Evolutionary conservation across 2,329 filamentous ascomycete species (phyloP).

Genomic region (Plectosphaerella plurivora): DNA sequence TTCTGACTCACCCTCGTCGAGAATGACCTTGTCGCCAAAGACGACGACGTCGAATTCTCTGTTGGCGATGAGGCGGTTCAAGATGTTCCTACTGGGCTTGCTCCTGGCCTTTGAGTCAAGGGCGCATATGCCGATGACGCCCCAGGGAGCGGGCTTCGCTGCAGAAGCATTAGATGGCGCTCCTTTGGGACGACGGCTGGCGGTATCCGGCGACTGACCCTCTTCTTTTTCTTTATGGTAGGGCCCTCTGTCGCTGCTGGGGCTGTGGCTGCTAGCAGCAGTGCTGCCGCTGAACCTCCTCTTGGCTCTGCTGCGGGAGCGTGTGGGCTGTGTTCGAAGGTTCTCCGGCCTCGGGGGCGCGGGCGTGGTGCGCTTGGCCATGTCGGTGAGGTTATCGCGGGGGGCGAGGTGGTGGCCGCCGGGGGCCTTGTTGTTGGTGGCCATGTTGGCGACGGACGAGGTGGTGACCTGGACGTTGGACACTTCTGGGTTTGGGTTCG

Average conservation of each 20-base stretch:
- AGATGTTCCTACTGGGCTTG: conserved; percentile 93
- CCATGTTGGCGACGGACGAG: conserved; percentile 34
- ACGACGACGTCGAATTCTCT: conserved; percentile 95
- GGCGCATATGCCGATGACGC: conserved; percentile 87
- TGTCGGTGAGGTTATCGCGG: conserved; percentile 37
- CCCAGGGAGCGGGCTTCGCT: conserved; percentile 55
- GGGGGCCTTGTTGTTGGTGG: conserved; percentile 30
- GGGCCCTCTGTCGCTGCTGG: conserved; percentile 63
- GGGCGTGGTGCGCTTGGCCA: conserved; percentile 27
- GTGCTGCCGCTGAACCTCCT: conserved; percentile 79
- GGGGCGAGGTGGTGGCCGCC: conserved; percentile 41
- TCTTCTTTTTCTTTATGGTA: conserved; percentile 55
- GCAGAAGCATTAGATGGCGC: conserved; percentile 20
- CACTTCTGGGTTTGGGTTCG: conserved; percentile 46
- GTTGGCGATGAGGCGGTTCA: conserved; percentile 86
- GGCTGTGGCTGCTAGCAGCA: conserved; percentile 75
- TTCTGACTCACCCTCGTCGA: conserved; percentile 76
- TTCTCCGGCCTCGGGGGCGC: conserved; percentile 17
- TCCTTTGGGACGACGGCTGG: conserved; percentile 8
- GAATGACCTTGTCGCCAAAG: conserved; percentile 97
- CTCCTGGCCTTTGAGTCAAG: conserved; percentile 93
- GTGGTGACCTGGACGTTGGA: conserved; percentile 51
- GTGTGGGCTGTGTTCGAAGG: conserved; percentile 42
- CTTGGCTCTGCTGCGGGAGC: conserved; percentile 65
- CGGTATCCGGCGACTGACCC: conserved; percentile 24